A percentile compares a stretch with the other conserved stretches of the same genome.
Evolutionary conservation across 176 grass and related monocot genomes (phyloP).

Genomic region (Typha latifolia): DNA sequence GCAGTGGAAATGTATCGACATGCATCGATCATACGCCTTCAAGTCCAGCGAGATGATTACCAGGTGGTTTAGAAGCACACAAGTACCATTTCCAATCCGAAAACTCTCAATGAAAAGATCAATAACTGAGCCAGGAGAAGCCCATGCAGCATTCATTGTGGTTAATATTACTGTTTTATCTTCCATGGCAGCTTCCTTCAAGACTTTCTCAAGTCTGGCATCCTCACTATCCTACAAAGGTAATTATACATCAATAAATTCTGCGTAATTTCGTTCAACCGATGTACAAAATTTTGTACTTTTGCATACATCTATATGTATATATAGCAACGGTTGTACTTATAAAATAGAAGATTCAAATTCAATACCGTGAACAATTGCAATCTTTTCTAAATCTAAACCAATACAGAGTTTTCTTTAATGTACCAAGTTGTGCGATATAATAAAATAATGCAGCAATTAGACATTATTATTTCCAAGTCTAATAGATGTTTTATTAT

Average conservation of each 20-base stretch:
- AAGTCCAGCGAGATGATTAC: constrained; percentile 60
- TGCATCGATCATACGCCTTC: constrained; percentile 49
- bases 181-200: constrained; percentile 45
- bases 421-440: too few relatives aligned
- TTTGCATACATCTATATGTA: neutral
- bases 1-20: constrained; percentile 48
- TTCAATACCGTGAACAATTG: too few relatives aligned
- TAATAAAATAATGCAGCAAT: too few relatives aligned
- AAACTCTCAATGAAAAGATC: constrained; percentile 81
- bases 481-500: neutral
- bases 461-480: too few relatives aligned
- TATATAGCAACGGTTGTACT: neutral
- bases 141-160: constrained; percentile 59
- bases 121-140: constrained; percentile 48
- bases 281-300: too few relatives aligned
- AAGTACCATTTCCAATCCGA: constrained; percentile 31
- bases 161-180: constrained; percentile 66
- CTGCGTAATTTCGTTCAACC: too few relatives aligned
- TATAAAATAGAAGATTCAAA: neutral
- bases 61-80: constrained; percentile 44
- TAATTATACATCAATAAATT: too few relatives aligned
- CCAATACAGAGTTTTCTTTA: too few relatives aligned
- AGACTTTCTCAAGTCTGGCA: constrained; percentile 43
- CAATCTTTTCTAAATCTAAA: too few relatives aligned
- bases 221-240: constrained; percentile 47